Conservation (phyloP, 768 basidiomycete species). For the Glaciozyma antarctica region DNA sequence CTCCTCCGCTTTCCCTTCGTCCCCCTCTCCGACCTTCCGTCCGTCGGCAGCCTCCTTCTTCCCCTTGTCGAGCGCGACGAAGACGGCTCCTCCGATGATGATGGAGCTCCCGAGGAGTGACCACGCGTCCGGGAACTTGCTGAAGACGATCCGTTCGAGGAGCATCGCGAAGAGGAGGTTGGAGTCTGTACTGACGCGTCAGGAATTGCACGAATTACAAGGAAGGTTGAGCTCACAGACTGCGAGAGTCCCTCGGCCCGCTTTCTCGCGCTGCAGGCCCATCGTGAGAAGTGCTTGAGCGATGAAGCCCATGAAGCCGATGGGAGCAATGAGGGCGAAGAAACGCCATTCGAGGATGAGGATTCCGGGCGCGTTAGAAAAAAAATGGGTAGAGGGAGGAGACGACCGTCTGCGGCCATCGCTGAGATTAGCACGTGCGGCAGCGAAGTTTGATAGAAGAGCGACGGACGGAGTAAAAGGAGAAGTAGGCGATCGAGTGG, state of each 20-base stretch:
- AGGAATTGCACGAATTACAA: background rate
- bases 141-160: constrained; percentile 59
- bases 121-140: constrained; percentile 50
- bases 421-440: background rate
- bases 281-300: constrained; percentile 50
- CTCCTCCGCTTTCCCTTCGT: too few relatives aligned
- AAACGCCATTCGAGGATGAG: constrained; percentile 29
- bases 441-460: constrained; percentile 3
- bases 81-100: constrained; percentile 38
- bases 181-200: background rate
- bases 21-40: too few relatives aligned
- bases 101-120: constrained; percentile 57
- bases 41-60: background rate
- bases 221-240: constrained; percentile 41
- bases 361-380: constrained; percentile 34
- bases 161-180: constrained; percentile 43
- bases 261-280: constrained; percentile 58
- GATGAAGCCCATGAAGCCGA: constrained; percentile 43
- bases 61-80: constrained; percentile 21
- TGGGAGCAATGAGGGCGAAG: constrained; percentile 27
- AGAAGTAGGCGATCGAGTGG: constrained; percentile 62
- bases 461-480: constrained; percentile 46
- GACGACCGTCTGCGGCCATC: constrained; percentile 23
- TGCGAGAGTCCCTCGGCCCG: constrained; percentile 54
- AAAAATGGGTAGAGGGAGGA: constrained; percentile 29